Conservation (phyloP, 164 flowering plant species). For the Warburgia ugandensis region DNA sequence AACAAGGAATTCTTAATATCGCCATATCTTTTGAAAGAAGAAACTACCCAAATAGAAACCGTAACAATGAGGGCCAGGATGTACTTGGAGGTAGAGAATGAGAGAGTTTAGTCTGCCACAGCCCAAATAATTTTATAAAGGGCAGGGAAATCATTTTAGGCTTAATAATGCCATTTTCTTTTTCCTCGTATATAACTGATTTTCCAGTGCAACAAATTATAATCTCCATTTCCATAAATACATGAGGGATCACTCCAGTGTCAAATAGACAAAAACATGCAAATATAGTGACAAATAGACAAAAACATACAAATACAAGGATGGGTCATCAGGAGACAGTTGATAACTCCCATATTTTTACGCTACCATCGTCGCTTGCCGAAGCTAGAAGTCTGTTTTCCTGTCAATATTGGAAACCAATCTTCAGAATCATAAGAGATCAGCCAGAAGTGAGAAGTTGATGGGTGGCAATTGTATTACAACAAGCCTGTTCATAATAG, state of each 20-base stretch:
- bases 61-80: no score
- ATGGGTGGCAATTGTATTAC: background rate
- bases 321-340: slow-evolving; percentile 18
- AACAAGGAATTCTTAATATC: no score
- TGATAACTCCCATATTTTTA: slow-evolving; percentile 80
- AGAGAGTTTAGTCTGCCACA: background rate
- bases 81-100: no score
- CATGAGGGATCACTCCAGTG: background rate
- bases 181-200: no score
- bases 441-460: background rate
- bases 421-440: background rate
- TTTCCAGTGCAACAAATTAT: no score
- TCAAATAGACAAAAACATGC: no score
- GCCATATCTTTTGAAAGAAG: no score
- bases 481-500: background rate
- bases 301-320: no score
- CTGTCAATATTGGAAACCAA: slow-evolving; percentile 4
- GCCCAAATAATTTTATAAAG: no score
- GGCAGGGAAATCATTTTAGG: no score
- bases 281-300: background rate
- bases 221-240: background rate
- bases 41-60: no score
- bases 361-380: slow-evolving; percentile 74
- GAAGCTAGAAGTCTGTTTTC: slow-evolving; percentile 62
- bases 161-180: no score